A percentile compares a stretch with the other conserved stretches of the same genome.
These are phyloP conservation scores for Capsella bursapastoris DNA, from an alignment of 345 rosid genomes.

Conservation along the genomic window DNA sequence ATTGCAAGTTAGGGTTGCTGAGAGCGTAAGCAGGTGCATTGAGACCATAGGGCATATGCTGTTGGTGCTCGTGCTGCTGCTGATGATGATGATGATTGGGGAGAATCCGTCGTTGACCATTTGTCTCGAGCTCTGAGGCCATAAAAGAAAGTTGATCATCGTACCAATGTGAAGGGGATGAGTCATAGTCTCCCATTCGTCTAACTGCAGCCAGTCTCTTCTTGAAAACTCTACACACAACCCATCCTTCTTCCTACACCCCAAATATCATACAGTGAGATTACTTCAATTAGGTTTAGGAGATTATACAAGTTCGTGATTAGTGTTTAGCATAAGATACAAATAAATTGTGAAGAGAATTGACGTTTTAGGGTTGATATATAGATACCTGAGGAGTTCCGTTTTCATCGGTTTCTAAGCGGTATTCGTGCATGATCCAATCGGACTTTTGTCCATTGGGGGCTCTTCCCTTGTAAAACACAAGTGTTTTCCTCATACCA, in stretches of 20 bases:
- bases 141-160: conserved; percentile 83
- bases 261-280: not conserved
- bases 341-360: conserved; percentile 20
- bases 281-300: not conserved
- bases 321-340: not conserved
- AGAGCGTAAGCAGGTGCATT: conserved; percentile 49
- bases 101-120: conserved; percentile 61
- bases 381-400: conserved; percentile 45
- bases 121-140: conserved; percentile 59
- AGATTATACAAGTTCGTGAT: not conserved
- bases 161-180: conserved; percentile 74
- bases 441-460: conserved; percentile 98
- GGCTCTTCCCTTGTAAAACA: conserved; percentile 96
- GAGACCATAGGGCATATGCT: conserved; percentile 52
- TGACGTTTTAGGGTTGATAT: conserved; percentile 18
- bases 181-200: conserved; percentile 63
- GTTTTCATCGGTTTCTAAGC: conserved; percentile 68
- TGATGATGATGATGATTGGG: conserved; percentile 57
- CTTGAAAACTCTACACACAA: conserved; percentile 95
- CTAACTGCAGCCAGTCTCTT: conserved; percentile 70
- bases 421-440: conserved; percentile 99
- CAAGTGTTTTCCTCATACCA: conserved; percentile 99
- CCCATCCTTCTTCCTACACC: conserved; percentile 98
- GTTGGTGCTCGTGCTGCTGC: conserved; percentile 61
- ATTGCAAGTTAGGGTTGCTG: conserved; percentile 44